Percentiles rank a stretch among this genome's conserved stretches.
phyloP scores from a whole-genome alignment of 2,329 filamentous ascomycete species.

The Phoma herbarum region DNA sequence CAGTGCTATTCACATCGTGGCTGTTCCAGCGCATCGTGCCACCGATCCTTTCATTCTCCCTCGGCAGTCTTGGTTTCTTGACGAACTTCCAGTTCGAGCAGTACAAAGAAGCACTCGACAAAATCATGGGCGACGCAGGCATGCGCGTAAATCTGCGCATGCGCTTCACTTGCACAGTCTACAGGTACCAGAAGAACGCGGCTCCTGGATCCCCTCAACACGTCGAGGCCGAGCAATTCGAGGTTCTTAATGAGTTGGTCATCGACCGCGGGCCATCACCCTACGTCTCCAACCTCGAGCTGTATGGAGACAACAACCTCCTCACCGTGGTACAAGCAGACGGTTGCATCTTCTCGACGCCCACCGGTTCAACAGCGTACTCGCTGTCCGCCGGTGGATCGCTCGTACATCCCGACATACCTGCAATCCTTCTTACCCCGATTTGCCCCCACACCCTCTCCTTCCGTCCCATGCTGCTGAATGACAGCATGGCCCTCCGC shows the following conservation, averaged over 20 bases:
- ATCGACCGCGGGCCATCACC: constrained; percentile 96
- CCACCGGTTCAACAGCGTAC: constrained; percentile 90
- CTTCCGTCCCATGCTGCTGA: constrained; percentile 97
- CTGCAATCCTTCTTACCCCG: constrained; percentile 93
- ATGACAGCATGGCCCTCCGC: constrained; percentile 90
- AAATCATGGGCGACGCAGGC: constrained; percentile 90
- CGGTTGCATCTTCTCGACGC: constrained; percentile 96
- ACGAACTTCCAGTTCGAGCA: constrained; percentile 87
- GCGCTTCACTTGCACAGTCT: constrained; percentile 98
- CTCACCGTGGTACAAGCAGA: constrained; percentile 96
- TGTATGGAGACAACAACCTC: constrained; percentile 94
- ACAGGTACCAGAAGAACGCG: constrained; percentile 66
- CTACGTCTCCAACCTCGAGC: constrained; percentile 95
- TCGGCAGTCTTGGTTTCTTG: constrained; percentile 86
- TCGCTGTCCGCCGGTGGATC: constrained; percentile 95
- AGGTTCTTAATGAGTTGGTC: constrained; percentile 97
- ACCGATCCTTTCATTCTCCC: constrained; percentile 82
- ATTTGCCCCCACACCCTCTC: constrained; percentile 97
- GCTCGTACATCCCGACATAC: constrained; percentile 95
- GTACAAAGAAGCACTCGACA: constrained; percentile 86
- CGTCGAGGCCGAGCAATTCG: constrained; percentile 93
- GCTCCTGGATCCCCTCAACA: constrained; percentile 65
- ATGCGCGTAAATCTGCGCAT: constrained; percentile 98
- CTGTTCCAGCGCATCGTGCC: constrained; percentile 91
- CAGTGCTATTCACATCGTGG: constrained; percentile 88